phyloP scores from a whole-genome alignment of 768 basidiomycete genomes.

The Sporobolomyces phaffii region DNA sequence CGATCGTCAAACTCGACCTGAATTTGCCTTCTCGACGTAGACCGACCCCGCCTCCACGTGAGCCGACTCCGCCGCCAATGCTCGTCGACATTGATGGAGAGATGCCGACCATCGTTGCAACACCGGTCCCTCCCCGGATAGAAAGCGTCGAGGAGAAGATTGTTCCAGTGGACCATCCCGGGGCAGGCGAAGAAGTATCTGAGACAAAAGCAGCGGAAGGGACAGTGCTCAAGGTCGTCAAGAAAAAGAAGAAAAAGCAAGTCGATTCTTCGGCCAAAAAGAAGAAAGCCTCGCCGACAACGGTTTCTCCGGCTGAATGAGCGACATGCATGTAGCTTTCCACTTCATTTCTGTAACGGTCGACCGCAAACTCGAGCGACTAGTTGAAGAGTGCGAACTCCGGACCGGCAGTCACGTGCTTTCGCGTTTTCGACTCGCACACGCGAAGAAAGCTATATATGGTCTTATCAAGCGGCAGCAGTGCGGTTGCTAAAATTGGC shows the following conservation, averaged over 20 bases:
- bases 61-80: conserved; percentile 48
- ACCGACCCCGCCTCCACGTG: conserved; percentile 48
- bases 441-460: no score
- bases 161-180: neutral
- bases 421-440: neutral
- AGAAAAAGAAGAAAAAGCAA: conserved; percentile 31
- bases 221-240: conserved; percentile 30
- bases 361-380: no score
- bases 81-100: conserved; percentile 73
- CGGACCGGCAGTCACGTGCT: neutral
- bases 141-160: neutral
- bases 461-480: no score
- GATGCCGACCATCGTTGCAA: conserved; percentile 56
- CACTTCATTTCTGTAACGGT: no score
- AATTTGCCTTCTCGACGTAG: conserved; percentile 41
- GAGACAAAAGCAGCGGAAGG: conserved; percentile 17
- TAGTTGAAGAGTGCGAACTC: no score
- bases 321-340: no score
- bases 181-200: neutral
- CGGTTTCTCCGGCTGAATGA: no score
- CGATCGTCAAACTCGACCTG: conserved; percentile 71
- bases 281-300: conserved; percentile 2
- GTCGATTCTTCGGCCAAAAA: neutral
- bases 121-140: neutral
- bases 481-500: no score